These are phyloP conservation scores for Candida alai DNA, from an alignment of 805 yeast genomes.

Conservation along the genomic window DNA sequence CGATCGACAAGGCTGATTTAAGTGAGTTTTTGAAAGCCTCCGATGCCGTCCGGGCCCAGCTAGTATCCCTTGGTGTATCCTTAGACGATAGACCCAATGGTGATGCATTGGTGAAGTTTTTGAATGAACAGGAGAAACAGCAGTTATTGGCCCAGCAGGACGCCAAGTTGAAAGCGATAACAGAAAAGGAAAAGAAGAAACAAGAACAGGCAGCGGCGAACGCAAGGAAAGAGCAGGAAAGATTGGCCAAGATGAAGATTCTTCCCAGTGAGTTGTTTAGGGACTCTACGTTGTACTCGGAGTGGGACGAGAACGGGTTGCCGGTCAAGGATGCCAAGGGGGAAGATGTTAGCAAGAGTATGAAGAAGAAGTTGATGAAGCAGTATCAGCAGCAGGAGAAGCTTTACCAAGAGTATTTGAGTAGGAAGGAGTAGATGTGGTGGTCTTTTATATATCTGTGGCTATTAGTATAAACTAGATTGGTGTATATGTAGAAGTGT, in stretches of 20 bases:
- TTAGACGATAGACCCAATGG: conserved; percentile 84
- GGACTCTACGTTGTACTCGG: conserved; percentile 50
- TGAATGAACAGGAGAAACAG: conserved; percentile 63
- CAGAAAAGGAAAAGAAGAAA: conserved; percentile 56
- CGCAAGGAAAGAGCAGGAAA: conserved; percentile 62
- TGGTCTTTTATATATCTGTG: too few species aligned
- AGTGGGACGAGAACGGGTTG: conserved; percentile 83
- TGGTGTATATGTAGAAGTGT: too few species aligned
- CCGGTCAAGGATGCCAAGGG: conserved; percentile 78
- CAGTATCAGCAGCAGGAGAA: conserved; percentile 78
- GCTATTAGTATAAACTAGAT: too few species aligned
- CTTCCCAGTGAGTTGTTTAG: conserved; percentile 74
- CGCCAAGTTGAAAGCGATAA: conserved; percentile 56
- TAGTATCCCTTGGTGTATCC: conserved; percentile 73
- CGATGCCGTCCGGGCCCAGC: conserved; percentile 69
- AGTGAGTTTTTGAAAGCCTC: conserved; percentile 60
- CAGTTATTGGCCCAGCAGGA: conserved; percentile 60
- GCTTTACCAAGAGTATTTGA: conserved; percentile 63
- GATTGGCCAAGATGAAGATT: conserved; percentile 61
- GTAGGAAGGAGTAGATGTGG: conserved; percentile 5
- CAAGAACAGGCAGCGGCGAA: conserved; percentile 45
- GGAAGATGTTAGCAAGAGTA: conserved; percentile 80
- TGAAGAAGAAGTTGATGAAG: conserved; percentile 77
- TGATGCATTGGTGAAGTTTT: conserved; percentile 79
- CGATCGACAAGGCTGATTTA: conserved; percentile 55